Evolutionary conservation across 805 yeast genomes (phyloP), one percentile per base, ranked within the genome.

Genomic region (Schizosaccharomyces lindneri): DNA sequence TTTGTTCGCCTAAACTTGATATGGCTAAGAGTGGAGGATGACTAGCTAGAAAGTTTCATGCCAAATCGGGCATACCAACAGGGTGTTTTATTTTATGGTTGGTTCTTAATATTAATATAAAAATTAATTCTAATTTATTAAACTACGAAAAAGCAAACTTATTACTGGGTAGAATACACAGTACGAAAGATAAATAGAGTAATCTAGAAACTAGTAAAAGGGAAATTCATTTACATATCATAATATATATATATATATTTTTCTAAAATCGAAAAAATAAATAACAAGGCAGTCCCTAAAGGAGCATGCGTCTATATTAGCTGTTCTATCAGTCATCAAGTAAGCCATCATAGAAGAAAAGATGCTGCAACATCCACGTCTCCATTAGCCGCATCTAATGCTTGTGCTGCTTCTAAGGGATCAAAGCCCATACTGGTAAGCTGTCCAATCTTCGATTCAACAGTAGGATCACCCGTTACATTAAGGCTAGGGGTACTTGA

Each of bases 331-430:
- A 36, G 41, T 36, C 41, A 6, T 24, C 6, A 46, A 46, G 1
- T 13, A 46, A 46, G 51, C 27, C 43, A 62, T 61, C 64, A 64
- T 59, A 67, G 64, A 59, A 67, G 60, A 24, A 85, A 67, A 0
- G 94, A 81, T 0, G 96, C 97, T 0, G 97, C 97, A 64, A 82
- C 65, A 61, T 90, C 97, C 0, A 84, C 79, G 68, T 89, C 85
- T 7, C 95, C 95, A 32, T 77, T 75, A 1, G 94, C 79, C 63
- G 75, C 77, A 32, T 75, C 73, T 61, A 90, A 73, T 0, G 96
- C 95, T 2, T 71, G 67, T 2, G 81, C 70, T 0, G 83, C 93
- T 65, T 85, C 82, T 1, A 71, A 69, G 65, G 81, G 75, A 3
- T 83, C 71, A 66, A 88, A 87, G 0, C 97, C 97, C 64, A 90